Evolutionary conservation across 2,329 filamentous ascomycete genomes (phyloP).

Genomic region (Phialophora verrucosa): DNA sequence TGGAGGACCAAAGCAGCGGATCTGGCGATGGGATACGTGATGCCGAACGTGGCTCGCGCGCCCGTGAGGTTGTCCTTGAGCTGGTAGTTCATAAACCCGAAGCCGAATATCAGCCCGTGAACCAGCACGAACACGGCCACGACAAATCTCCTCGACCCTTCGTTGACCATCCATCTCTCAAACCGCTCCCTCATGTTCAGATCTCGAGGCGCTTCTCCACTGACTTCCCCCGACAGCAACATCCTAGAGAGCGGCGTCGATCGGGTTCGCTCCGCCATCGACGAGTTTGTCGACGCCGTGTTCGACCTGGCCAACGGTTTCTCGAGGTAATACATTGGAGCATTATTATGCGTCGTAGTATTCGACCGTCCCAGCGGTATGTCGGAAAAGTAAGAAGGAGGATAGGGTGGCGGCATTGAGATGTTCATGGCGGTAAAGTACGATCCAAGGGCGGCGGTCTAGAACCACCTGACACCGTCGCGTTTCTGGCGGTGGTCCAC

Average conservation of each 20-base stretch:
- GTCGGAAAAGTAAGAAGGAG: slow-evolving; percentile 33
- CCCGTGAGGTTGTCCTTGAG: slow-evolving; percentile 73
- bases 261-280: slow-evolving; percentile 69
- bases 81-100: slow-evolving; percentile 79
- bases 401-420: slow-evolving; percentile 15
- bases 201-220: slow-evolving; percentile 71
- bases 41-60: slow-evolving; percentile 71
- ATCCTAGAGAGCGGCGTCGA: slow-evolving; percentile 83
- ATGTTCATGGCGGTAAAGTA: slow-evolving; percentile 32
- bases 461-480: slow-evolving; percentile 17
- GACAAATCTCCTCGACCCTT: slow-evolving; percentile 82
- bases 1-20: slow-evolving; percentile 77
- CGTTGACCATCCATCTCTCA: slow-evolving; percentile 88
- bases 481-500: slow-evolving; percentile 13
- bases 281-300: slow-evolving; percentile 29
- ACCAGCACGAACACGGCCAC: slow-evolving; percentile 75
- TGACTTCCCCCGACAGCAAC: slow-evolving; percentile 83
- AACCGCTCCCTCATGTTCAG: slow-evolving; percentile 74
- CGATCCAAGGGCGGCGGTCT: slow-evolving; percentile 14
- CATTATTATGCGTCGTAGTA: slow-evolving; percentile 38
- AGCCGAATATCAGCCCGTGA: slow-evolving; percentile 77
- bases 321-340: slow-evolving; percentile 38
- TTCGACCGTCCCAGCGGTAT: slow-evolving; percentile 39
- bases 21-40: slow-evolving; percentile 78
- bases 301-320: slow-evolving; percentile 37